Evolutionary conservation across 257 asterid genomes (phyloP), one percentile per base, ranked within the genome.

Genomic region (Lantana camara): DNA sequence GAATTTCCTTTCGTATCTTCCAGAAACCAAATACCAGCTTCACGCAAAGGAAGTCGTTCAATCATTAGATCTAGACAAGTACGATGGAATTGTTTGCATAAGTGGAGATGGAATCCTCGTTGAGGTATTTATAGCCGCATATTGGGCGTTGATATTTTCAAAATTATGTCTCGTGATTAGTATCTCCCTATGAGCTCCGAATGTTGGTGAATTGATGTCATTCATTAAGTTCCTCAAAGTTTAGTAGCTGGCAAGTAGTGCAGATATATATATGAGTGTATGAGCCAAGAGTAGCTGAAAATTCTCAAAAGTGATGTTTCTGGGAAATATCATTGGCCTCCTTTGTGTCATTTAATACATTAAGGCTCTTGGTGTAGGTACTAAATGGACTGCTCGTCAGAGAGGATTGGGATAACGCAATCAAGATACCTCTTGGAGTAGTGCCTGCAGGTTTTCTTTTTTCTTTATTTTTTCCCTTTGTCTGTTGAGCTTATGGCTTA

Each of bases 81-180:
- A 84, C 32, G 96, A 94, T 57, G 99, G 99, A 46, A 81, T 94
- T 69, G 81, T 94, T 62, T 94, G 99, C 65, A 92, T 88, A 51
- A 94, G 99, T 13, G 99, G 99, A 34, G 99, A 94, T 35, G 99
- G 99, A 24, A 58, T 88, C 77, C 66, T 94, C 35, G 99, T 90
- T 71, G 99, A 94, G 97, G 99, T 90, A 49, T 53, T 55, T 38
- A 45, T 68, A 27, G 35, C 24, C 17, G 11, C 49, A 34, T 50
- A 35, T 13, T 40, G 50, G 51, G 23, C 9, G 27, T n/a, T 66
- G 49, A 5, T 54, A 32, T 42, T 64, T 15, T 40, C 44, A 24
- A 5, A 24, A 23, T 34, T 35, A 64, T 42, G 22, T 19, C 53
- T 58, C n/a, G 42, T 49, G 23, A 60, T 35, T 44, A 20, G 40